phyloP scores from a whole-genome alignment of 306 rosid genomes.

The Pachyrhizus erosus region DNA sequence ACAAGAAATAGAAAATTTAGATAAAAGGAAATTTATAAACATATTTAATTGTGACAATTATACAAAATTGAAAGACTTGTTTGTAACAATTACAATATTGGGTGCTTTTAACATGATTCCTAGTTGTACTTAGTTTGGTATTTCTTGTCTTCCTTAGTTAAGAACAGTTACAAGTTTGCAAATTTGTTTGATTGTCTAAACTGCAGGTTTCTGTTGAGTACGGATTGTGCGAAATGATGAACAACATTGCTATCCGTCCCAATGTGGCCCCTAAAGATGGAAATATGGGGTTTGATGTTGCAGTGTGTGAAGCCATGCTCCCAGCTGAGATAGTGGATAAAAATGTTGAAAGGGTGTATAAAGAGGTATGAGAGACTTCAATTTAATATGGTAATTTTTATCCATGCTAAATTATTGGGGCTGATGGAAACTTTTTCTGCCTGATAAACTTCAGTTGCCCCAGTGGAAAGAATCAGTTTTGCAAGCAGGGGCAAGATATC shows the following conservation, averaged over 20 bases:
- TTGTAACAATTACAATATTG: background rate
- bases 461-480: constrained; percentile 66
- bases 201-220: constrained; percentile 76
- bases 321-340: constrained; percentile 65
- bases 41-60: background rate
- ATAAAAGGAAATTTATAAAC: background rate
- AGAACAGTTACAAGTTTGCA: background rate
- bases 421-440: constrained; percentile 19
- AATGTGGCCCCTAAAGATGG: constrained; percentile 70
- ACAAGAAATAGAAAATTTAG: too few relatives aligned
- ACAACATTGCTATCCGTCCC: constrained; percentile 58
- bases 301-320: constrained; percentile 66
- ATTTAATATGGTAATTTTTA: background rate
- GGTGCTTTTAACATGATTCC: background rate
- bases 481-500: constrained; percentile 61
- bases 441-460: constrained; percentile 63
- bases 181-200: background rate
- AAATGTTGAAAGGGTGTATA: constrained; percentile 56
- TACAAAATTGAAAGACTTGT: background rate
- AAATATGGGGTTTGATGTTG: constrained; percentile 60
- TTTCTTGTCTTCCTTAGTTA: background rate
- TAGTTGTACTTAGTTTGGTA: background rate
- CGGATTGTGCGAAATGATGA: constrained; percentile 87
- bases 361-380: constrained; percentile 55
- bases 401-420: background rate